Conservation (phyloP, 495 filamentous ascomycete species). For the Daldinia concentrica region DNA sequence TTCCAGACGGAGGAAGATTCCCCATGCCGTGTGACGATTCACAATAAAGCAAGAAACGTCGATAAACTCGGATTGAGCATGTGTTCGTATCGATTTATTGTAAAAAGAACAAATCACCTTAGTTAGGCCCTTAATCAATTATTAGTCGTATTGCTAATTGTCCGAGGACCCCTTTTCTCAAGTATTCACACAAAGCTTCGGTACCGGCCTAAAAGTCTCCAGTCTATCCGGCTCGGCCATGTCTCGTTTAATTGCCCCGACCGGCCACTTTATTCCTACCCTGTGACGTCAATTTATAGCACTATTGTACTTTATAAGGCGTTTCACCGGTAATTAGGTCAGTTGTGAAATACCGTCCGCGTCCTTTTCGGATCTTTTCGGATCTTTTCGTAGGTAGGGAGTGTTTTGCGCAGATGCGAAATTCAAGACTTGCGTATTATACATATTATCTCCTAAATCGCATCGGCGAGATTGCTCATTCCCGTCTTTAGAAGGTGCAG, state of each 20-base stretch:
- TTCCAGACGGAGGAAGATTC: slow-evolving; percentile 7
- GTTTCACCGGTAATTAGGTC: background rate
- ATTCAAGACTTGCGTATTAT: background rate
- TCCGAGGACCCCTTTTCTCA: background rate
- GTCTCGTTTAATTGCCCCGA: slow-evolving; percentile 30
- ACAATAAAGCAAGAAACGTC: background rate
- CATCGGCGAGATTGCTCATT: background rate
- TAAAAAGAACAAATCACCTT: background rate
- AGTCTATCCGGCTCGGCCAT: slow-evolving; percentile 26
- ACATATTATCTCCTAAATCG: background rate
- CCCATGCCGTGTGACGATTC: slow-evolving; percentile 20
- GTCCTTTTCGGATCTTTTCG: background rate
- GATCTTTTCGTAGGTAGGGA: too few relatives aligned
- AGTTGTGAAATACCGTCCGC: background rate
- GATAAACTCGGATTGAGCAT: slow-evolving; percentile 3
- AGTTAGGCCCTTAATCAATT: background rate
- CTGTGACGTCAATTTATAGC: slow-evolving; percentile 20
- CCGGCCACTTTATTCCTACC: slow-evolving; percentile 3
- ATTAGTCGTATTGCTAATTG: background rate
- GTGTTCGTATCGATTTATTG: slow-evolving; percentile 2
- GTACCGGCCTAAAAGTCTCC: slow-evolving; percentile 6
- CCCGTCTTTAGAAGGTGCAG: background rate
- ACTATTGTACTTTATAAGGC: background rate
- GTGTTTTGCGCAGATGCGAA: slow-evolving; percentile 28
- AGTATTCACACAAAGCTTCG: background rate